Percentiles rank a stretch among this genome's conserved stretches.
phyloP scores from a whole-genome alignment of 352 stramenopile genomes.

The Phytophthora foliorum region DNA sequence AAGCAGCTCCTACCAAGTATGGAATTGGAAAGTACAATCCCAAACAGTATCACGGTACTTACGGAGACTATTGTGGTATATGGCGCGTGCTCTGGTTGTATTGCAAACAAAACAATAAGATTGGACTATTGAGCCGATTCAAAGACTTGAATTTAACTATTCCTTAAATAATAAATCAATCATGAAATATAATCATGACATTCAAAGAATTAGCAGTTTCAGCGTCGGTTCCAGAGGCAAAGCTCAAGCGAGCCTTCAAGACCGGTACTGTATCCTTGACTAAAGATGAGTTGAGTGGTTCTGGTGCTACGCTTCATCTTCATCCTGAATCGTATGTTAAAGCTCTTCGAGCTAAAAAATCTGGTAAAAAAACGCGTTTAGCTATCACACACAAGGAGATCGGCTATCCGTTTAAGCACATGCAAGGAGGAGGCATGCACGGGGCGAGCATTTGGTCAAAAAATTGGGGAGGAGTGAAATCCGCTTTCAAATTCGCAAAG shows the following conservation, averaged over 20 bases:
- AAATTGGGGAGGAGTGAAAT: slow-evolving; percentile 27
- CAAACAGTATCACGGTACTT: no score
- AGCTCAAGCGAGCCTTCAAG: slow-evolving; percentile 5
- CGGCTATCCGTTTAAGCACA: background rate
- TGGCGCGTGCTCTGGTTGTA: no score
- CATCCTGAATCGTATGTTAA: slow-evolving; percentile 25
- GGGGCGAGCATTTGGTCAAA: slow-evolving; percentile 14
- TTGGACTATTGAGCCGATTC: no score
- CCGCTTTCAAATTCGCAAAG: slow-evolving; percentile 22
- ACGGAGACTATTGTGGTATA: no score
- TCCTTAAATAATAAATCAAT: background rate
- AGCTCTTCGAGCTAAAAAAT: slow-evolving; percentile 4
- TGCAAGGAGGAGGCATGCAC: slow-evolving; percentile 6
- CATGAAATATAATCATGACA: slow-evolving; percentile 13
- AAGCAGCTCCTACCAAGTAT: no score
- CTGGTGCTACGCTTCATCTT: slow-evolving; percentile 7
- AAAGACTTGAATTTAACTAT: slow-evolving; percentile 4
- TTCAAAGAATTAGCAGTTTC: slow-evolving; percentile 18
- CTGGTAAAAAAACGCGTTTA: background rate
- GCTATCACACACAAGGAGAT: slow-evolving; percentile 11
- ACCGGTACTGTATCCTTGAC: slow-evolving; percentile 2
- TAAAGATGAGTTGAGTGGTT: no score
- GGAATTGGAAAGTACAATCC: no score
- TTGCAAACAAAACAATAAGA: no score
- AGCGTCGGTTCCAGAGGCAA: background rate